Evolutionary conservation across 768 basidiomycete species (phyloP), one percentile per base, ranked within the genome.

Genomic region (Tulasnella sp.): DNA sequence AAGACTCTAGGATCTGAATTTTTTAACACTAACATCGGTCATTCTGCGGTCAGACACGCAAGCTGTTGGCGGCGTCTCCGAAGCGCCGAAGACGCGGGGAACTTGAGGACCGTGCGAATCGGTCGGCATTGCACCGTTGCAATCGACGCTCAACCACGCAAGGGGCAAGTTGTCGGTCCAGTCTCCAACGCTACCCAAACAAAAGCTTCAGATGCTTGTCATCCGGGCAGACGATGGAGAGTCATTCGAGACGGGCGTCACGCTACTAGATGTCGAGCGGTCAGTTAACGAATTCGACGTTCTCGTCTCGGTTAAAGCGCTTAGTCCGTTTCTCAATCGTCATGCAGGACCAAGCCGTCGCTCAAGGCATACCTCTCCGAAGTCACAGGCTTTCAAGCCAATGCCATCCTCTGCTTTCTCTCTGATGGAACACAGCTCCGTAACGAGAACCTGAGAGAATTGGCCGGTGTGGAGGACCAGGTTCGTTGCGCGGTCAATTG

Each of bases 351-450:
- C 26, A 29, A 36, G 35, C 36, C 52, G 52, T 59, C 64, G 9
- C 82, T 94, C n/a, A 91, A 93, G 76, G 73, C 80, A 9, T 91
- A 92, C 75, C 78, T 94, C 9, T 84, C 88, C 52, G 85, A 89
- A 77, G 88, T 92, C 76, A 89, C 87, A 59, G 89, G 89, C 8
- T 82, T 92, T 19, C 87, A 89, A 65, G 84, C 86, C 75, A 88
- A 89, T 62, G 86, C 86, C 29, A 83, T 90, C 11, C 81, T 94
- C 37, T 90, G 90, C 1, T 94, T 91, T 79, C 83, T 92, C 36
- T 87, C 92, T 5, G 91, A 94, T 78, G 92, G 92, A 3, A 84
- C 87, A 59, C 86, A 92, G 67, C 80, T 94, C 26, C 86, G 86
- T 22, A 88, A 83, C 68, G 85, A 86, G 73, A 93, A 92, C 77